These are phyloP conservation scores for Cyamopsis tetragonoloba DNA, from an alignment of 306 rosid genomes.

Conservation along the genomic window DNA sequence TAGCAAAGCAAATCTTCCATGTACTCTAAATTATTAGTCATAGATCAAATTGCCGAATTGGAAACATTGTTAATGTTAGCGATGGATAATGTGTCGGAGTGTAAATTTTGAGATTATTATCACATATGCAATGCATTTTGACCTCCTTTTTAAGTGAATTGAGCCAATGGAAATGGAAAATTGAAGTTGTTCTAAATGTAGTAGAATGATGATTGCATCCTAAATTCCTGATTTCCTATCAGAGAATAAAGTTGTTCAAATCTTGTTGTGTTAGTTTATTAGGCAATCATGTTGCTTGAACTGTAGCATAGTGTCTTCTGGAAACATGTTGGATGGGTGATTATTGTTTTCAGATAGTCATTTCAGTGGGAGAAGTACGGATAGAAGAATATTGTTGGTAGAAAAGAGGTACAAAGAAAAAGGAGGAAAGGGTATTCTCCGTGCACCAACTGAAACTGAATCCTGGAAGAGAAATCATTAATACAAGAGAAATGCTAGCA, in stretches of 20 bases:
- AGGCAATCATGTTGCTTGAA: background rate
- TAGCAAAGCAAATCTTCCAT: background rate
- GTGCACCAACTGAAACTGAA: background rate
- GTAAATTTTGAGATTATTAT: background rate
- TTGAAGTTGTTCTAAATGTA: background rate
- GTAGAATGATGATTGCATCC: background rate
- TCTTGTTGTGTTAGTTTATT: background rate
- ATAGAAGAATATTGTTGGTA: conserved; percentile 11
- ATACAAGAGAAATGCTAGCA: background rate
- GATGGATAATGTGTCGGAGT: background rate
- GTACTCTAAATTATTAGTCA: background rate
- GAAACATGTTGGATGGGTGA: background rate
- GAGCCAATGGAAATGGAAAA: background rate
- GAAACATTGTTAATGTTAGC: no score
- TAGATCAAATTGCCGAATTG: no score
- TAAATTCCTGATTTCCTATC: background rate
- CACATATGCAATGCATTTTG: background rate
- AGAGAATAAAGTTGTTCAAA: background rate
- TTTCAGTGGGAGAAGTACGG: background rate
- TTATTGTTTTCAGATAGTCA: background rate
- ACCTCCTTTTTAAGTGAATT: background rate
- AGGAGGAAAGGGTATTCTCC: conserved; percentile 5
- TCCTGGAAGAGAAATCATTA: background rate
- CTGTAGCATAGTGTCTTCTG: background rate
- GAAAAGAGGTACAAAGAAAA: background rate